Percentiles rank a stretch among this genome's conserved stretches.
Evolutionary conservation across 148 eudicot genomes (phyloP).

Genomic region (Vaccinium vitisidaea): DNA sequence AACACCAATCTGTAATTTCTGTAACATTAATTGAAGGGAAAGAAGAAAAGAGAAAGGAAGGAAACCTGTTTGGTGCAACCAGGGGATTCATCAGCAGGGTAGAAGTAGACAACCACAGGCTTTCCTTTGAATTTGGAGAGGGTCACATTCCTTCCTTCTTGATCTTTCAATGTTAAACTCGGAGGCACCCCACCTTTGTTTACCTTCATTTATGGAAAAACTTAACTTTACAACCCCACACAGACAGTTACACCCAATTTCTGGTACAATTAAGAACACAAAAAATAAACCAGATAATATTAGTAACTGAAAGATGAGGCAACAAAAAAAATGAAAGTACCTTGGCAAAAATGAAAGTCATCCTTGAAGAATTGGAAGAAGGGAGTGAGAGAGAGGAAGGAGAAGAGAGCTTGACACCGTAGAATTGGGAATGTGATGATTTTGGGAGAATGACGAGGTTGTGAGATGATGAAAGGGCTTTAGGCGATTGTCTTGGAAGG

Average conservation of each 20-base stretch:
- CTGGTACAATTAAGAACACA: not conserved
- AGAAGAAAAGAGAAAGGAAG: not conserved
- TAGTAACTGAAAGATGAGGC: not conserved
- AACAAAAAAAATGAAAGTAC: slow-evolving; percentile 27
- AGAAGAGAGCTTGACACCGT: slow-evolving; percentile 48
- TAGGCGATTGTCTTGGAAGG: slow-evolving; percentile 43
- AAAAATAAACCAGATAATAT: not conserved
- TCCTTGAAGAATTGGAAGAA: slow-evolving; percentile 24
- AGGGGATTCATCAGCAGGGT: slow-evolving; percentile 99
- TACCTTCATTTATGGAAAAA: slow-evolving; percentile 40
- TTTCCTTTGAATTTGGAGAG: slow-evolving; percentile 88
- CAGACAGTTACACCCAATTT: not conserved
- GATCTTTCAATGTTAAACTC: slow-evolving; percentile 78
- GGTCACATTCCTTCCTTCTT: slow-evolving; percentile 79
- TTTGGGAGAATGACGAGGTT: slow-evolving; percentile 38
- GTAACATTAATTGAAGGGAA: not conserved
- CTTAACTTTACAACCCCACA: not conserved
- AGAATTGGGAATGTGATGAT: slow-evolving; percentile 60
- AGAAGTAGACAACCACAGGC: slow-evolving; percentile 91
- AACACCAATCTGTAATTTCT: not conserved
- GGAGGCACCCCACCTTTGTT: slow-evolving; percentile 73
- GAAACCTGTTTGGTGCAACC: slow-evolving; percentile 99
- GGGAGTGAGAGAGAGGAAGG: slow-evolving; percentile 36
- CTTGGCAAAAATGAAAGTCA: slow-evolving; percentile 53
- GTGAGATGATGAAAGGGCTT: slow-evolving; percentile 23